Percentiles rank a stretch among this genome's conserved stretches.
These are phyloP conservation scores for Cordia subcordata DNA, from an alignment of 257 asterid species.

Conservation along the genomic window DNA sequence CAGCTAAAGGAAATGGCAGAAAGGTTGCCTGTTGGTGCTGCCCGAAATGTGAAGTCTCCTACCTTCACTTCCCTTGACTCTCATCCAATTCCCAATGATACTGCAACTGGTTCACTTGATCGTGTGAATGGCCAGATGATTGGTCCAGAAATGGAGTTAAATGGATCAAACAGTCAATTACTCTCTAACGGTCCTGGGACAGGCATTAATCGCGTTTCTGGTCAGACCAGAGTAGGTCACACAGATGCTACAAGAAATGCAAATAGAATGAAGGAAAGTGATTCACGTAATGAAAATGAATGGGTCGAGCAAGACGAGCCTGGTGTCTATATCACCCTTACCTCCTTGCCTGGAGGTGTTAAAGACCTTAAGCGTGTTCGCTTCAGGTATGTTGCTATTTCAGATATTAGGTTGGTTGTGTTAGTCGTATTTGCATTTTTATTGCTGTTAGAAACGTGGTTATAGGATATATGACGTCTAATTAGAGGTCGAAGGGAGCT, in stretches of 20 bases:
- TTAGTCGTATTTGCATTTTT: not conserved
- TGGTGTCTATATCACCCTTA: conserved; percentile 92
- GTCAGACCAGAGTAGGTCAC: conserved; percentile 42
- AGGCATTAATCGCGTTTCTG: conserved; percentile 46
- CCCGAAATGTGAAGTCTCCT: conserved; percentile 67
- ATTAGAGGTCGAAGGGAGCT: too few relatives aligned
- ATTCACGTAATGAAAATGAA: conserved; percentile 66
- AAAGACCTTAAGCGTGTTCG: conserved; percentile 96
- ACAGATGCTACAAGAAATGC: conserved; percentile 62
- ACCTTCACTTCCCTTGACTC: conserved; percentile 45
- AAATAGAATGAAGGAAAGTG: conserved; percentile 65
- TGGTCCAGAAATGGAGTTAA: conserved; percentile 56
- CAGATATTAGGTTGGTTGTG: not conserved
- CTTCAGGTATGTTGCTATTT: conserved; percentile 62
- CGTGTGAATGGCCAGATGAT: conserved; percentile 45
- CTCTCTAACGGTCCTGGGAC: conserved; percentile 54
- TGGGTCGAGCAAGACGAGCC: conserved; percentile 99
- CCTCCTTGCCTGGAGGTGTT: conserved; percentile 86
- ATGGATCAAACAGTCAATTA: conserved; percentile 44
- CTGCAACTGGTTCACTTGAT: conserved; percentile 44
- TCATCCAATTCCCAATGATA: conserved; percentile 40
- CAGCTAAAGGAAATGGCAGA: conserved; percentile 99
- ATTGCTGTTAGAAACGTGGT: too few relatives aligned
- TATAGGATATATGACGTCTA: too few relatives aligned
- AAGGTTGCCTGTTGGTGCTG: conserved; percentile 91